Evolutionary conservation across 345 rosid genomes (phyloP).

Genomic region (Brassica carinata): DNA sequence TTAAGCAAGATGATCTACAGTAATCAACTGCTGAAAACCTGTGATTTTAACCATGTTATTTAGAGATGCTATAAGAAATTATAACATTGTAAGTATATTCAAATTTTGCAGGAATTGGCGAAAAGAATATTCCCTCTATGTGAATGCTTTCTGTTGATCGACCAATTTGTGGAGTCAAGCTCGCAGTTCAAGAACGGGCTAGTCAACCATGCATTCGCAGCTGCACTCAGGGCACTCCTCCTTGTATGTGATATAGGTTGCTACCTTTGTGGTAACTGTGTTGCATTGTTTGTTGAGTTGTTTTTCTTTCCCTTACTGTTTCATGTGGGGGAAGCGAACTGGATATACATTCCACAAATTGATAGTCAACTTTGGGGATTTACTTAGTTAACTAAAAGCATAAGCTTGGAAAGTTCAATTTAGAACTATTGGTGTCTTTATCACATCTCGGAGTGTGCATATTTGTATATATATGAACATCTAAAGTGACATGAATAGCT

Average conservation of each 20-base stretch:
- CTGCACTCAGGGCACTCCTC: slow-evolving; percentile 88
- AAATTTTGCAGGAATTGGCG: slow-evolving; percentile 74
- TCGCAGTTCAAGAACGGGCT: slow-evolving; percentile 95
- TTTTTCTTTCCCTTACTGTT: background rate
- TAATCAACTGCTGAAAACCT: background rate
- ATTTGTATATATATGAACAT: background rate
- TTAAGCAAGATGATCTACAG: slow-evolving; percentile 2
- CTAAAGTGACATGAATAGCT: background rate
- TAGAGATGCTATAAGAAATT: background rate
- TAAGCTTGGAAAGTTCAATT: background rate
- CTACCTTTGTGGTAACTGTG: slow-evolving; percentile 31
- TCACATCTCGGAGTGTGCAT: slow-evolving; percentile 7
- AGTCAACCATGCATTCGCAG: slow-evolving; percentile 96
- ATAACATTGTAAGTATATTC: background rate
- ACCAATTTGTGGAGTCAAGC: slow-evolving; percentile 93
- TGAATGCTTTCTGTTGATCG: slow-evolving; percentile 77
- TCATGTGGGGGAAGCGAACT: background rate
- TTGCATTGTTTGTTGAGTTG: slow-evolving; percentile 28
- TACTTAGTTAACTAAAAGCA: slow-evolving; percentile 7
- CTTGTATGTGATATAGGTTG: slow-evolving; percentile 63
- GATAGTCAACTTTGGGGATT: slow-evolving; percentile 10
- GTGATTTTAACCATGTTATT: background rate
- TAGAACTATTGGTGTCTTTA: slow-evolving; percentile 4
- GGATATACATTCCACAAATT: background rate
- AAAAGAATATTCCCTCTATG: slow-evolving; percentile 83